phyloP scores from a whole-genome alignment of 495 filamentous ascomycete species.

The Stereocaulon alpinum region DNA sequence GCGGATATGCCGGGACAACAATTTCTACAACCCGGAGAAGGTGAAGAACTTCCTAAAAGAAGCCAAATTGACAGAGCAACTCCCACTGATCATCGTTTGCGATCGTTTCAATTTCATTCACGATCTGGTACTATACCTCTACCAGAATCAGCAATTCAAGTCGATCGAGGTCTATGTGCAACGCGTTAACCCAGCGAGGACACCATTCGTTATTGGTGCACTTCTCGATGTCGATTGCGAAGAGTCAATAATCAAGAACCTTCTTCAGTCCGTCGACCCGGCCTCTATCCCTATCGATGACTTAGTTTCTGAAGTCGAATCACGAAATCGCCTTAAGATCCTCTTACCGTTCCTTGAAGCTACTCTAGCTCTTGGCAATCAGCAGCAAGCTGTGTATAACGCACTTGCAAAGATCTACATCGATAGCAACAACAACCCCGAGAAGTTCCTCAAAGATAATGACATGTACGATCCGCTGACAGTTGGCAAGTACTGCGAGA shows the following conservation, averaged over 20 bases:
- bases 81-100: slow-evolving; percentile 96
- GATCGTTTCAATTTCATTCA: slow-evolving; percentile 98
- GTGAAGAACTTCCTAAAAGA: slow-evolving; percentile 99
- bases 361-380: slow-evolving; percentile 80
- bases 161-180: slow-evolving; percentile 99
- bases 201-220: slow-evolving; percentile 88
- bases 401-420: slow-evolving; percentile 99
- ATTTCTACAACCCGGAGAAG: slow-evolving; percentile 89
- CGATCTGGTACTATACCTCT: slow-evolving; percentile 92
- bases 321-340: slow-evolving; percentile 89
- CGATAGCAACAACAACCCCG: slow-evolving; percentile 96
- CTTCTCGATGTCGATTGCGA: slow-evolving; percentile 97
- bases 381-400: slow-evolving; percentile 97
- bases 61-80: slow-evolving; percentile 79
- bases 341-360: slow-evolving; percentile 93
- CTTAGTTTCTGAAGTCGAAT: slow-evolving; percentile 89
- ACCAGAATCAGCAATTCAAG: slow-evolving; percentile 99
- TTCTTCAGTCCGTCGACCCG: slow-evolving; percentile 80
- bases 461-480: slow-evolving; percentile 87
- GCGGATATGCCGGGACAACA: slow-evolving; percentile 92
- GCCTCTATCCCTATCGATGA: slow-evolving; percentile 87
- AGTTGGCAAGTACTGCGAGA: slow-evolving; percentile 98
- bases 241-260: slow-evolving; percentile 85
- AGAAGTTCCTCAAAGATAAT: slow-evolving; percentile 98
- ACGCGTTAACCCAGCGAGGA: slow-evolving; percentile 87